phyloP scores from a whole-genome alignment of 1,284 basidiomycete genomes.

The Lentinus polychrous region DNA sequence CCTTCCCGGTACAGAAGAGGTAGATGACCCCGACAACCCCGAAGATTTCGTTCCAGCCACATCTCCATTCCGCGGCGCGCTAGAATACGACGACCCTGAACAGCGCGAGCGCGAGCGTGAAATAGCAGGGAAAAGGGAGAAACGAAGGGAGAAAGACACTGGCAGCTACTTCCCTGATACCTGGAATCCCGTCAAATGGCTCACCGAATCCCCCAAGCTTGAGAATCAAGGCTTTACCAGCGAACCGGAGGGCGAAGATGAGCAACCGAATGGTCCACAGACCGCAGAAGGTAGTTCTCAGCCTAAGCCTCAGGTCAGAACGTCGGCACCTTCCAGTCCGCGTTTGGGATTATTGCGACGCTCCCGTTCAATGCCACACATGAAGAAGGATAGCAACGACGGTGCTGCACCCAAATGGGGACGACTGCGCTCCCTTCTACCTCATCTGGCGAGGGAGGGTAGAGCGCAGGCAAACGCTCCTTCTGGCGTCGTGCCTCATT shows the following conservation, averaged over 20 bases:
- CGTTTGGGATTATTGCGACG: slow-evolving; percentile 16
- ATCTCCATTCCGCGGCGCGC: slow-evolving; percentile 52
- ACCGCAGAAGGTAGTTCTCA: neutral
- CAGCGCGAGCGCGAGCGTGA: slow-evolving; percentile 35
- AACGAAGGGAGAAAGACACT: slow-evolving; percentile 40
- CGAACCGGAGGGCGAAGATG: slow-evolving; percentile 1
- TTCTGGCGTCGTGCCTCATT: slow-evolving; percentile 41
- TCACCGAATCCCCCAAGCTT: slow-evolving; percentile 46
- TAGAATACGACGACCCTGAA: slow-evolving; percentile 39
- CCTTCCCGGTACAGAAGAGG: slow-evolving; percentile 10
- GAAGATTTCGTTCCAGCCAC: slow-evolving; percentile 24
- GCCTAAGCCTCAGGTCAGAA: neutral
- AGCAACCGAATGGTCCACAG: neutral
- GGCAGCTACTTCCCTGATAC: slow-evolving; percentile 37
- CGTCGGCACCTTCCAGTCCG: slow-evolving; percentile 5
- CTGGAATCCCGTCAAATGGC: slow-evolving; percentile 51
- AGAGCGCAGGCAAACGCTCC: slow-evolving; percentile 26
- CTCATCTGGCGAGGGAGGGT: slow-evolving; percentile 39
- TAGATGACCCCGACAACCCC: slow-evolving; percentile 25
- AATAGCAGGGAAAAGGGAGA: slow-evolving; percentile 45
- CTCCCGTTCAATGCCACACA: slow-evolving; percentile 41
- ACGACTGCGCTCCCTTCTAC: slow-evolving; percentile 58
- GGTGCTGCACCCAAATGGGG: slow-evolving; percentile 42
- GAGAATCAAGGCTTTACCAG: slow-evolving; percentile 29
- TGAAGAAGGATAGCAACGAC: slow-evolving; percentile 16